These are phyloP conservation scores for Gonapodya sp. DNA, from an alignment of 192 early-diverging fungal species.

Conservation along the genomic window DNA sequence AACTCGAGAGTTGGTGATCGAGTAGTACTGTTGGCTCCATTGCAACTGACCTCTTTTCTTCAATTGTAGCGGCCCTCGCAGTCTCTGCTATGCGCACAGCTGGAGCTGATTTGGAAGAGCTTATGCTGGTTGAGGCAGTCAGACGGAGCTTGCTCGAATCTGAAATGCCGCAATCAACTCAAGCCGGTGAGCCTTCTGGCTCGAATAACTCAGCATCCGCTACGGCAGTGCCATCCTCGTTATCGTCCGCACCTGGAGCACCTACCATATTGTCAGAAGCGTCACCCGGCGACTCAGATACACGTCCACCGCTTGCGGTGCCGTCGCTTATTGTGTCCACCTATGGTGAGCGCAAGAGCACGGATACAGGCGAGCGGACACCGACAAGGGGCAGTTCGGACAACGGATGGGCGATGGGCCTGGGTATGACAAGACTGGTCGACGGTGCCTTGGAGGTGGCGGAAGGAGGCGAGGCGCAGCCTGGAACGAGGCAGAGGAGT, in stretches of 20 bases:
- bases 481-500: neutral
- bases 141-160: constrained; percentile 57
- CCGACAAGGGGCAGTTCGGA: too few species aligned
- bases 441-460: neutral
- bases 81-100: constrained; percentile 42
- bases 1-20: neutral
- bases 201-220: neutral
- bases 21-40: neutral
- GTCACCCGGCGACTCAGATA: neutral
- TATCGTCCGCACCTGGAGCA: neutral
- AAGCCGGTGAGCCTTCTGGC: neutral
- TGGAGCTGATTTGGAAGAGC: constrained; percentile 78
- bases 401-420: too few species aligned
- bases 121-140: constrained; percentile 89
- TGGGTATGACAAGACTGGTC: neutral
- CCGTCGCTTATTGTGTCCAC: neutral
- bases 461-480: neutral
- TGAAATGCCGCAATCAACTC: neutral
- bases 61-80: neutral
- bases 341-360: neutral
- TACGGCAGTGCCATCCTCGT: neutral
- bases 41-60: neutral
- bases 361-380: neutral
- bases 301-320: neutral
- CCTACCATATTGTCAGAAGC: neutral